phyloP scores from a whole-genome alignment of 495 filamentous ascomycete species.

The Neurospora sp. region DNA sequence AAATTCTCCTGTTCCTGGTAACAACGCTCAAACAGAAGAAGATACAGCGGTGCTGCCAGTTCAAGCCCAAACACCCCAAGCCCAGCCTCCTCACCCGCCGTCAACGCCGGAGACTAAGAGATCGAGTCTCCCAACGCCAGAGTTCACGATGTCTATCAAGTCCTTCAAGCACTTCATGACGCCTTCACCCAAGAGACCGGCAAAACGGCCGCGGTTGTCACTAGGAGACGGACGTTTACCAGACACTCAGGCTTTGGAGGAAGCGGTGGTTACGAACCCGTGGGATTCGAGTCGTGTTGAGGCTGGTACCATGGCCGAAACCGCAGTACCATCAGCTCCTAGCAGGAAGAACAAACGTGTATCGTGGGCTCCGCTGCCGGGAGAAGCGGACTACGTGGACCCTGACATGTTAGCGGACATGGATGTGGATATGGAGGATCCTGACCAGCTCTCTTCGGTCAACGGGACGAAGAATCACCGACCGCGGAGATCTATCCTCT shows the following conservation, averaged over 20 bases:
- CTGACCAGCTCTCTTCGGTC: neutral
- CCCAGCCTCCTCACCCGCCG: neutral
- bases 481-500: neutral
- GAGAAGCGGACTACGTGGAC: conserved; percentile 5
- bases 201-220: conserved; percentile 4
- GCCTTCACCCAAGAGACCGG: conserved; percentile 11
- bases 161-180: conserved; percentile 23
- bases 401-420: neutral
- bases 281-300: conserved; percentile 6
- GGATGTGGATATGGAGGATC: neutral
- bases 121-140: conserved; percentile 21
- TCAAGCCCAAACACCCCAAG: neutral
- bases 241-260: conserved; percentile 15
- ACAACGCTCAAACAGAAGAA: neutral
- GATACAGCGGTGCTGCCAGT: neutral
- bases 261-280: conserved; percentile 18
- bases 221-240: conserved; percentile 9
- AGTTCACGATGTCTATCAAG: conserved; percentile 20
- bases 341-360: conserved; percentile 18
- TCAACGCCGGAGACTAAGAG: conserved; percentile 17
- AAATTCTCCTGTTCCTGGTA: neutral
- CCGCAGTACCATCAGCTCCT: neutral
- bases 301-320: neutral
- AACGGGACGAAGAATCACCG: neutral
- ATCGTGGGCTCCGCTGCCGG: conserved; percentile 16